Evolutionary conservation across 2,329 filamentous ascomycete species (phyloP), one percentile per base, ranked within the genome.

Genomic region (Exutisphaerella laricina): DNA sequence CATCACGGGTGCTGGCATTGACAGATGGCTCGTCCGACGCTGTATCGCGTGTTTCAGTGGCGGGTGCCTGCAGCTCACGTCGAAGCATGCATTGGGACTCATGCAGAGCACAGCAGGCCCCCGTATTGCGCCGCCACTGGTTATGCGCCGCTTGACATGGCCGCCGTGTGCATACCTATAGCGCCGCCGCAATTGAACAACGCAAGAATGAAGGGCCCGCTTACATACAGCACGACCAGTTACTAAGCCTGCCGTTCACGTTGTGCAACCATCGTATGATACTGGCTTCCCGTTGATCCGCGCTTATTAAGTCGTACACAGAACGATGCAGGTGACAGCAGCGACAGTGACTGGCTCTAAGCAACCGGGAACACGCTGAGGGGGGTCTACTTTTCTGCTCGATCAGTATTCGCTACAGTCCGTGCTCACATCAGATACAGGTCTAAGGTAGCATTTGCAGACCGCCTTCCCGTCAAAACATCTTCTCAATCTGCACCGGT

Each of bases 341-440:
- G 28, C 41, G 42, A 44, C 41, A 39, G n/a, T n/a, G n/a, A n/a
- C n/a, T n/a, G n/a, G n/a, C n/a, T n/a, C n/a, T n/a, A n/a, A n/a
- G 14, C 43, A 43, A 48, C 34, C 36, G 36, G 47, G 42, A 46
- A n/a, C 39, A 49, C 20, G 28, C 40, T 41, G 43, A 22, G 39
- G 39, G 51, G 46, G 50, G 46, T 53, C 53, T 51, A 53, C 51
- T 53, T 41, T 43, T 38, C 38, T 45, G 52, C 53, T 58, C 53
- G 53, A 54, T 55, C 55, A 48, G 47, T 55, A 39, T 36, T 39
- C 51, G 49, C 56, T 56, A 57, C 51, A 54, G 56, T 52, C 56
- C 54, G 57, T 58, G 57, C 56, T 37, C 44, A 35, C 38, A 34
- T 31, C 40, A 36, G 21, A 41, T 16, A 39, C 25, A 37, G 13